Conservation (phyloP, 495 filamentous ascomycete genomes). For the Viridothelium virens region DNA sequence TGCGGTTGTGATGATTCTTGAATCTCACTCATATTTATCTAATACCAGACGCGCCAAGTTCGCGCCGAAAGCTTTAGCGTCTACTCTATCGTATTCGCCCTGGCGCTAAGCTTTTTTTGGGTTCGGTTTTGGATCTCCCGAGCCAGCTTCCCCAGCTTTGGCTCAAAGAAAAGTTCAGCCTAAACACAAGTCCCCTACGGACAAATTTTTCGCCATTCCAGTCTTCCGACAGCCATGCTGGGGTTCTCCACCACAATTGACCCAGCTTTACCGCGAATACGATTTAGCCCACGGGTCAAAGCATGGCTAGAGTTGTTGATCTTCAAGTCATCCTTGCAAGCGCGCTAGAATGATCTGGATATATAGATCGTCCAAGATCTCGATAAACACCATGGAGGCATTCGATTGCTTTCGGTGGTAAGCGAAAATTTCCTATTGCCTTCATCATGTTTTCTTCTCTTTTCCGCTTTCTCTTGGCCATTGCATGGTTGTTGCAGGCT, state of each 20-base stretch:
- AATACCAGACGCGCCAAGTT: too few species aligned
- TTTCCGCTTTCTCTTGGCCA: background rate
- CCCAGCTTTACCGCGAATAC: background rate
- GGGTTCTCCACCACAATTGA: slow-evolving; percentile 1
- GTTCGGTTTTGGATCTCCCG: background rate
- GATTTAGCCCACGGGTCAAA: background rate
- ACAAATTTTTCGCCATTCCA: background rate
- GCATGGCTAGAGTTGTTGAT: background rate
- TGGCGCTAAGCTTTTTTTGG: background rate
- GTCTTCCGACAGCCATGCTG: background rate
- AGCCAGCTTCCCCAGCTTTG: background rate
- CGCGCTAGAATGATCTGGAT: background rate
- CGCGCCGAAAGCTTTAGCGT: too few species aligned
- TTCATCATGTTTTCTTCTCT: background rate
- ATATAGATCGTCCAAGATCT: background rate
- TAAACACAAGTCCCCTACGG: background rate
- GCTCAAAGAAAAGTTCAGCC: background rate
- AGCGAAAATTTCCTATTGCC: background rate
- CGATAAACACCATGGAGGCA: background rate
- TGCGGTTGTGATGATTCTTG: too few species aligned
- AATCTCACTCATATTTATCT: too few species aligned
- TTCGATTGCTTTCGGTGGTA: background rate
- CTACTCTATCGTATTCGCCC: background rate
- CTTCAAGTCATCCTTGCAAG: background rate
- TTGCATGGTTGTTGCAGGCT: background rate